Base-by-base conservation (phyloP, 148 eudicot species). In the Polygonum aviculare region DNA sequence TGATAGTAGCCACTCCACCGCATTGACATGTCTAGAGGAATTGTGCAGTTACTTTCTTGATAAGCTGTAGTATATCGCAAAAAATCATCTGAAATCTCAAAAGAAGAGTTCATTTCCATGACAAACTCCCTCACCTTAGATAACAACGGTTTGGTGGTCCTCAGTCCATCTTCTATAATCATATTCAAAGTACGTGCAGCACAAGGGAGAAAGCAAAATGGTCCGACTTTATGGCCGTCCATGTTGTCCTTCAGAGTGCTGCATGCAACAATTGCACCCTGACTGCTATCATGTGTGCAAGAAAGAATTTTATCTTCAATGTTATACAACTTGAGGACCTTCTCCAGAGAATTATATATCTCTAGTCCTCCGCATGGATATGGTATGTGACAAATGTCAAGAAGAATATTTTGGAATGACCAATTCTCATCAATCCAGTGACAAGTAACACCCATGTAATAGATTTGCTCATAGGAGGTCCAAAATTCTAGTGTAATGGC, bases 1-100 rank as follows among this genome's bases (percentile, higher is more conserved):
- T 86, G 98, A 79, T 93, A 90, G 76, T 81, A 87, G 75, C 98
- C 98, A 84, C 88, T 87, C 98, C 98, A 93, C 47, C 96, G 89
- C 55, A 88, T 86, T 33, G 98, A 89, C 73, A 80, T 83, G 82
- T 93, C 98, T 51, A 93, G 89, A 3, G 98, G 98, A 69, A 88
- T 84, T 76, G 83, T 88, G 93, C 93, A 93, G 77, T 76, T 86
- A 47, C 93, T 87, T 84, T 93, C 98, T 77, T 90, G 89, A 80
- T 77, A 90, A 73, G 89, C 85, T 67, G 88, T 44, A 52, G 92
- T 75, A 57, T 74, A 84, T 78, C 89, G 85, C 38, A 71, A 59
- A 79, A 93, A 93, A 74, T 90, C 96, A 75, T 87, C 90, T 31
- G 82, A 81, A 26, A 93, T 93, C 74, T 81, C 79, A 12, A 44